Evolutionary conservation across 768 basidiomycete genomes (phyloP), one percentile per base, ranked within the genome.

Genomic region (Rhodotorula diobovata): DNA sequence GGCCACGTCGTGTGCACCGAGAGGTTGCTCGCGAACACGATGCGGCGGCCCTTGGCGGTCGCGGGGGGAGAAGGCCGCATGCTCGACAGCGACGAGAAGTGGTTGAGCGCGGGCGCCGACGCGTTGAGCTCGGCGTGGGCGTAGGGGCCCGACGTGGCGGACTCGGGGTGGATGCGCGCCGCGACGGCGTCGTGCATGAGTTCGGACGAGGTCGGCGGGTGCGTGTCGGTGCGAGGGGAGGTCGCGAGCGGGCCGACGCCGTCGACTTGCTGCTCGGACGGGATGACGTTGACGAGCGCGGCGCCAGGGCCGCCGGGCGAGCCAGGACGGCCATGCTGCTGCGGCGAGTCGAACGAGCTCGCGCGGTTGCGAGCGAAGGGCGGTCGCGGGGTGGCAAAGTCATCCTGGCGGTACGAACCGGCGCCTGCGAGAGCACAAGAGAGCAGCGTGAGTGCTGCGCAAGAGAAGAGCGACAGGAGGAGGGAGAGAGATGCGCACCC

Each of bases 1-100:
- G 91, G 87, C 84, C 96, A 98, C n/a, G 95, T 99, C 80, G 93
- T 91, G 78, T 98, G 98, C 54, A 99, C 91, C 39, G 90, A 91
- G 79, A 98, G 82, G 79, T 92, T 95, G 59, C 86, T 89, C 41
- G 94, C 94, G 81, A 97, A 99, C 63, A 89, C 86, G 63, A 97
- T 83, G 68, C 87, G 84, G 80, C 92, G 93, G 18, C 37, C 15
- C 37, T 35, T 23, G 72, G 82, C 66, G 8, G 55, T 79, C 32
- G 59, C 66, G 10, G 84, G 85, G 5, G 85, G 84, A 45, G 91
- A 88, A 63, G 88, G 87, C 16, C 89, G 86, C 50, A 93, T 86
- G 67, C 89, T 88, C 8, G 87, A 80, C n/a, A 89, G 82, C 41
- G 88, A 56, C 34, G 75, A 54, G 82, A 76, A 54, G 85, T 84